A percentile compares a stretch with the other conserved stretches of the same genome.
phyloP scores from a whole-genome alignment of 495 filamentous ascomycete species.

The Aspergillus taichungensis region DNA sequence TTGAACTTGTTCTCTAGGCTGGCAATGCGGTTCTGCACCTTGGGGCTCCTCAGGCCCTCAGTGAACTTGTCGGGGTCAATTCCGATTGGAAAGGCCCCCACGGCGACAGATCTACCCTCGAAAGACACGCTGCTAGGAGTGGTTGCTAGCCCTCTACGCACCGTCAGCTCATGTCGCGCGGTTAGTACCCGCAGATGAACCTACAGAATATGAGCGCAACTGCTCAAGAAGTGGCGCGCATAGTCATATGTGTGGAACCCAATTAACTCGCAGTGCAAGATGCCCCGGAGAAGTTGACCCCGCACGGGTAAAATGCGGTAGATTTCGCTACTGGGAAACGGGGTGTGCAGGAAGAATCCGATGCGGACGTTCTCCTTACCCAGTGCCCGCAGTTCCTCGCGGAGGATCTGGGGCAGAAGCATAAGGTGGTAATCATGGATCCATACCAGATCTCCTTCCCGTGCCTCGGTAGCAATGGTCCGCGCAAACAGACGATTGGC shows the following conservation, averaged over 20 bases:
- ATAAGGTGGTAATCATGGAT: constrained; percentile 89
- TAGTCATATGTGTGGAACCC: constrained; percentile 91
- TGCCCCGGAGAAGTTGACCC: constrained; percentile 63
- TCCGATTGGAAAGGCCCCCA: constrained; percentile 80
- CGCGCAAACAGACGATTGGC: constrained; percentile 73
- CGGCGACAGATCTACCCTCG: constrained; percentile 59
- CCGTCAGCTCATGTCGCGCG: neutral
- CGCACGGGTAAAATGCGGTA: constrained; percentile 80
- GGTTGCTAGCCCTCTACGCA: constrained; percentile 49
- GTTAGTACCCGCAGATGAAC: constrained; percentile 14
- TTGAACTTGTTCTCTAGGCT: constrained; percentile 70
- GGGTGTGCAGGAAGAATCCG: constrained; percentile 84
- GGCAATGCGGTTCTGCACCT: constrained; percentile 67
- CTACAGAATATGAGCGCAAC: constrained; percentile 71
- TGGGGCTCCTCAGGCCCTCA: constrained; percentile 61
- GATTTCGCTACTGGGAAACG: constrained; percentile 81
- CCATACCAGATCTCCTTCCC: constrained; percentile 79
- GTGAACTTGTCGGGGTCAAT: constrained; percentile 85
- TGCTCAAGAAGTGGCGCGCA: constrained; percentile 75
- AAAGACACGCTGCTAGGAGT: constrained; percentile 75
- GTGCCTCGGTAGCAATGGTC: constrained; percentile 58
- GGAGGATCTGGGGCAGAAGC: constrained; percentile 75
- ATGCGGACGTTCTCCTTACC: constrained; percentile 69
- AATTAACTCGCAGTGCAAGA: constrained; percentile 73
- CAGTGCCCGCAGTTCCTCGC: constrained; percentile 55